These are phyloP conservation scores for Eucalyptus cloeziana DNA, from an alignment of 345 rosid genomes.

Conservation along the genomic window DNA sequence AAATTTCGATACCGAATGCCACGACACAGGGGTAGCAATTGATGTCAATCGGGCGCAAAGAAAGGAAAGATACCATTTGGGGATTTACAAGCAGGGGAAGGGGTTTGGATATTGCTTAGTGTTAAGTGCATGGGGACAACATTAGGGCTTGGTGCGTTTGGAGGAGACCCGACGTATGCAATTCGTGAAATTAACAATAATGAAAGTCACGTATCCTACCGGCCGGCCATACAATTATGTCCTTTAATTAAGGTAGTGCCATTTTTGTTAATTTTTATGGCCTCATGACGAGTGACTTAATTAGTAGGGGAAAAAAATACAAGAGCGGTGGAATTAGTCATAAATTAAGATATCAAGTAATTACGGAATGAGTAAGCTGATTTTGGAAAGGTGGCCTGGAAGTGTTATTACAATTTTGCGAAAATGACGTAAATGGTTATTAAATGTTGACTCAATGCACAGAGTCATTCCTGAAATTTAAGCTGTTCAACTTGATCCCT, in stretches of 20 bases:
- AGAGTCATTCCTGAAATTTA: too few relatives aligned
- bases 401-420: too few relatives aligned
- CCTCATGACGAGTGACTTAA: neutral
- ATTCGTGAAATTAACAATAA: neutral
- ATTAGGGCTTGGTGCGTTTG: neutral
- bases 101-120: neutral
- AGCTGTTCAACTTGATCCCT: too few relatives aligned
- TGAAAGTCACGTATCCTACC: neutral
- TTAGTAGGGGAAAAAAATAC: neutral
- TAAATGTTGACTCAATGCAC: too few relatives aligned
- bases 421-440: too few relatives aligned
- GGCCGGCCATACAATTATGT: neutral
- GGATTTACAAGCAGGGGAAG: neutral
- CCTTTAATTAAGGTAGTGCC: neutral
- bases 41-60: neutral
- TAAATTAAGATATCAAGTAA: neutral
- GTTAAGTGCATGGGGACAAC: neutral
- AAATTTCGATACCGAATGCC: neutral
- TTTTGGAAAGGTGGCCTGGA: neutral
- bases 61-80: neutral
- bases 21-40: neutral
- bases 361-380: neutral
- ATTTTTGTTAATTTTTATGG: neutral
- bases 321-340: neutral
- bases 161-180: neutral